Percentiles rank a stretch among this genome's conserved stretches.
These are phyloP conservation scores for Alternaria ventricosa DNA, from an alignment of 2,329 filamentous ascomycete species.

Conservation along the genomic window DNA sequence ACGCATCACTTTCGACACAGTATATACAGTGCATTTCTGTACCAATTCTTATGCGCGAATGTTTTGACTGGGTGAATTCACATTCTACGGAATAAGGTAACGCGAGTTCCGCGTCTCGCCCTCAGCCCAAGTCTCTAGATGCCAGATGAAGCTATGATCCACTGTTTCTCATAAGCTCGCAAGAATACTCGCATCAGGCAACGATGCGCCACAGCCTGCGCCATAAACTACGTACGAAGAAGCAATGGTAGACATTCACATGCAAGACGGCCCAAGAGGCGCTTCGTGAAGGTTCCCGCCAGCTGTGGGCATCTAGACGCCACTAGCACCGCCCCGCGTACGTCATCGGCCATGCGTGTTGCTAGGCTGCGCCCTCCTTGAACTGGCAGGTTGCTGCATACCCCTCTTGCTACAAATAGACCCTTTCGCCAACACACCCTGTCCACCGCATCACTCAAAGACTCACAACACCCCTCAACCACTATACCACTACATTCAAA, in stretches of 20 bases:
- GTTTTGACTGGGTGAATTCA: background rate
- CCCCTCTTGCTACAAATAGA: constrained; percentile 21
- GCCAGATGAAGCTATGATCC: background rate
- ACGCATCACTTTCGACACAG: background rate
- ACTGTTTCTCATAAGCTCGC: background rate
- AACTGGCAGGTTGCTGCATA: constrained; percentile 16
- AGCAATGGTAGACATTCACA: constrained; percentile 6
- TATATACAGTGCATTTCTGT: background rate
- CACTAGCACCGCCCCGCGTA: constrained; percentile 29
- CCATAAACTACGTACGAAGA: background rate
- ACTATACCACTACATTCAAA: background rate
- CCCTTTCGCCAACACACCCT: constrained; percentile 5
- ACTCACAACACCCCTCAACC: background rate
- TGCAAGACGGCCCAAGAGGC: constrained; percentile 8
- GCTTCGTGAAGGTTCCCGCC: constrained; percentile 31
- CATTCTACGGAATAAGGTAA: background rate
- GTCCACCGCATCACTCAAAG: background rate
- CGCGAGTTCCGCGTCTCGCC: background rate
- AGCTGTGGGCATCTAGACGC: constrained; percentile 14
- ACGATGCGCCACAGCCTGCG: background rate
- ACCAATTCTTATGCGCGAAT: background rate
- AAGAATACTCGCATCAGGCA: background rate
- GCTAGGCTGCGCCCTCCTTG: constrained; percentile 20
- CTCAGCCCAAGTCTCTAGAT: background rate
- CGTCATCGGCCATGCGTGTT: constrained; percentile 23